Evolutionary conservation across 495 filamentous ascomycete genomes (phyloP).

Genomic region (Extremus antarcticus): DNA sequence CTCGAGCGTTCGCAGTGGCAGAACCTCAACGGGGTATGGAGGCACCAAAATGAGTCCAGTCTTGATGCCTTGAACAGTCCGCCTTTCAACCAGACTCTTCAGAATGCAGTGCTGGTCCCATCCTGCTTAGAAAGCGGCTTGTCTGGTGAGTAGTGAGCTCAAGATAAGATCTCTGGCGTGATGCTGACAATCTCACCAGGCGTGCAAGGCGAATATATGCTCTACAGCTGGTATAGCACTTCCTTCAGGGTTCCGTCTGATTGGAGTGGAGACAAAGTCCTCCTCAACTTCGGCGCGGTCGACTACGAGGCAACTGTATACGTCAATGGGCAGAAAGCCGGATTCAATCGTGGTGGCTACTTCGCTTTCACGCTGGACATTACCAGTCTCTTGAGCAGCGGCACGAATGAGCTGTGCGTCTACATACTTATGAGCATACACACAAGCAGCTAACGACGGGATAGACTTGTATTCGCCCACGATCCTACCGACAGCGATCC

Average conservation of each 20-base stretch:
- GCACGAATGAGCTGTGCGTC: constrained; percentile 43
- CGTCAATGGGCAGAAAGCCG: constrained; percentile 46
- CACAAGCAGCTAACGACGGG: background rate
- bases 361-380: constrained; percentile 50
- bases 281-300: constrained; percentile 60
- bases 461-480: constrained; percentile 48
- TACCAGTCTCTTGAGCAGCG: constrained; percentile 37
- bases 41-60: constrained; percentile 40
- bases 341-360: constrained; percentile 51
- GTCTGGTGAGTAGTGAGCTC: constrained; percentile 30
- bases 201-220: constrained; percentile 37
- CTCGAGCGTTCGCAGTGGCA: constrained; percentile 48
- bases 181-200: constrained; percentile 29
- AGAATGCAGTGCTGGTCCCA: constrained; percentile 46
- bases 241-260: constrained; percentile 41
- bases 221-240: constrained; percentile 52
- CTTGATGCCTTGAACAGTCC: constrained; percentile 34
- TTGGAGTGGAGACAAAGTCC: constrained; percentile 35
- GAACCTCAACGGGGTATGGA: constrained; percentile 57
- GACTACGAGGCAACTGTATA: constrained; percentile 58
- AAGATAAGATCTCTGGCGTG: background rate
- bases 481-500: constrained; percentile 50
- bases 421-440: too few species aligned
- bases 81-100: constrained; percentile 34
- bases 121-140: constrained; percentile 53